phyloP scores from a whole-genome alignment of 495 filamentous ascomycete genomes.

The Penicillium lagena region DNA sequence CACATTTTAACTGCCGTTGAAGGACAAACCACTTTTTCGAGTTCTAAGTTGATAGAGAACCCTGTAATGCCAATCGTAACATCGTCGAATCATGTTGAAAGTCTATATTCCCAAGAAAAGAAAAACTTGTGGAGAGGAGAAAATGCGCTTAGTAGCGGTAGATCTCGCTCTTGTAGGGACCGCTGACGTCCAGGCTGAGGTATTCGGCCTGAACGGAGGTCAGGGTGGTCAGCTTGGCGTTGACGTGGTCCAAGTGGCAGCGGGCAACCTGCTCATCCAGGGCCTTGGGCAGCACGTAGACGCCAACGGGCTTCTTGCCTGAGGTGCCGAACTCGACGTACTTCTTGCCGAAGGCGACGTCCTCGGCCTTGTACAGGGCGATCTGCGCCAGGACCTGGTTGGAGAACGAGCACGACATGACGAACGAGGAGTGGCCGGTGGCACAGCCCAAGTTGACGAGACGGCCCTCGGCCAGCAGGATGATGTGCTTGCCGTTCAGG shows the following conservation, averaged over 20 bases:
- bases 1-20: neutral
- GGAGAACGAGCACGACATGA: slow-evolving; percentile 99
- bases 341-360: slow-evolving; percentile 80
- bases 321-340: slow-evolving; percentile 93
- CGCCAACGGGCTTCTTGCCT: slow-evolving; percentile 81
- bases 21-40: slow-evolving; percentile 38
- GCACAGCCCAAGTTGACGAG: slow-evolving; percentile 99
- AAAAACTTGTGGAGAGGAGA: slow-evolving; percentile 28
- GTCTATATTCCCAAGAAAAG: slow-evolving; percentile 27
- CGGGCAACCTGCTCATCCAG: slow-evolving; percentile 96
- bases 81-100: slow-evolving; percentile 63
- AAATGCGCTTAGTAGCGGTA: slow-evolving; percentile 47
- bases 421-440: slow-evolving; percentile 98
- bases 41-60: slow-evolving; percentile 43
- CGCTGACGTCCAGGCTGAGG: slow-evolving; percentile 73
- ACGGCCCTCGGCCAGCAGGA: slow-evolving; percentile 96
- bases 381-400: slow-evolving; percentile 99
- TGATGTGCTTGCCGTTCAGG: slow-evolving; percentile 95
- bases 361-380: slow-evolving; percentile 90
- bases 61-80: slow-evolving; percentile 46
- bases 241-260: slow-evolving; percentile 90
- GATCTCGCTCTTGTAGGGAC: slow-evolving; percentile 89
- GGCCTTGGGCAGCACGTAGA: slow-evolving; percentile 98
- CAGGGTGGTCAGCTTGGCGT: slow-evolving; percentile 84
- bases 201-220: slow-evolving; percentile 87